These are phyloP conservation scores for Sporothrix euskadiensis DNA, from an alignment of 2,329 filamentous ascomycete genomes.

Conservation along the genomic window DNA sequence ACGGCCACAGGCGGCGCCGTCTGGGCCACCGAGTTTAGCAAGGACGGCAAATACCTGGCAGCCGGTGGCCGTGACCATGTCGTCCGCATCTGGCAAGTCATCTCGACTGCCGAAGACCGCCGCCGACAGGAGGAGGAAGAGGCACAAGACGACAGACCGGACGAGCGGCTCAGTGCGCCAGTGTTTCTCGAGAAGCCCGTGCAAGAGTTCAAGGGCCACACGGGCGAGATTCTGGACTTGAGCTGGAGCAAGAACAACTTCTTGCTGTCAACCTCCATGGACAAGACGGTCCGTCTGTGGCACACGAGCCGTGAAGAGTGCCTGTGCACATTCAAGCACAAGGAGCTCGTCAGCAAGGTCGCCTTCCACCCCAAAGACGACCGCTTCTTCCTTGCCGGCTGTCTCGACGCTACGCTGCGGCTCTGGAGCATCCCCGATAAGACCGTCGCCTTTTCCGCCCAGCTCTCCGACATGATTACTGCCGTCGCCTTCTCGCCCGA, in stretches of 20 bases:
- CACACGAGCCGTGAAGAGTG: constrained; percentile 84
- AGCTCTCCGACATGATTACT: constrained; percentile 84
- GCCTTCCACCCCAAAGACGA: constrained; percentile 94
- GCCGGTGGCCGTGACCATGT: constrained; percentile 88
- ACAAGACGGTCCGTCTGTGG: constrained; percentile 95
- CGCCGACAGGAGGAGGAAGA: constrained; percentile 71
- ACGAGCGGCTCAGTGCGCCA: constrained; percentile 76
- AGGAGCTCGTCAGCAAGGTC: constrained; percentile 92
- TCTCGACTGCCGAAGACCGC: constrained; percentile 79
- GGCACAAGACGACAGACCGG: constrained; percentile 47
- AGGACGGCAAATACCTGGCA: constrained; percentile 85
- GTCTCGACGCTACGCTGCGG: constrained; percentile 81
- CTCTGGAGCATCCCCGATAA: constrained; percentile 98
- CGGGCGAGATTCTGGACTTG: constrained; percentile 81
- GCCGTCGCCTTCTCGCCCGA: constrained; percentile 93
- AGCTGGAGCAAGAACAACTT: constrained; percentile 99
- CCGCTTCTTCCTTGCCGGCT: constrained; percentile 93
- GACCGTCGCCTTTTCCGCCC: constrained; percentile 77
- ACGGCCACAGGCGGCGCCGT: constrained; percentile 63
- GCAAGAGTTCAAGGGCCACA: constrained; percentile 80
- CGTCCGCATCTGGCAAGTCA: constrained; percentile 84
- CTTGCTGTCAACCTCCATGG: constrained; percentile 92
- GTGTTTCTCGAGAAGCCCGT: constrained; percentile 81
- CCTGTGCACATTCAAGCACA: constrained; percentile 90
- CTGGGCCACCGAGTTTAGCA: constrained; percentile 92